Evolutionary conservation across 1,139 yeast genomes (phyloP).

Genomic region (Yamadazyma pseudoaaseri): DNA sequence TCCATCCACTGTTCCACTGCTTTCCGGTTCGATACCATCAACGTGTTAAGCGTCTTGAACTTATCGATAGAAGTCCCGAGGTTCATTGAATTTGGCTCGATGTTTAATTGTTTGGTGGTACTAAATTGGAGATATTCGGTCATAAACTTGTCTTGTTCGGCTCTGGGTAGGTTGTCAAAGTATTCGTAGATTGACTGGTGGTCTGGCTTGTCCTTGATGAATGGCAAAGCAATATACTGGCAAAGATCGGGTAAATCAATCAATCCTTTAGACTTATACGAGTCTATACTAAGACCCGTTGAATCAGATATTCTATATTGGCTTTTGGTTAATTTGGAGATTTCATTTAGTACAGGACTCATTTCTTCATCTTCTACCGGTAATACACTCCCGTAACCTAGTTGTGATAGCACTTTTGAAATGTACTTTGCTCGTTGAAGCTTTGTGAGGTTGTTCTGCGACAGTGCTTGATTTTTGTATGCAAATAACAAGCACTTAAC

Average conservation of each 20-base stretch:
- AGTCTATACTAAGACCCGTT: constrained; percentile 1
- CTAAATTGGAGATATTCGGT: constrained; percentile 24
- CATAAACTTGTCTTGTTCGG: constrained; percentile 19
- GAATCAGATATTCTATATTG: background rate
- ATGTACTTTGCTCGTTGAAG: constrained; percentile 1
- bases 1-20: constrained; percentile 10
- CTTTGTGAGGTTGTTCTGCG: background rate
- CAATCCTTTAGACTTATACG: constrained; percentile 7
- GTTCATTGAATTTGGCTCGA: constrained; percentile 8
- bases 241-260: constrained; percentile 9
- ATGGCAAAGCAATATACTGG: constrained; percentile 9
- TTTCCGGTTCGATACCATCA: background rate
- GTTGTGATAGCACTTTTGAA: constrained; percentile 1
- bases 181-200: constrained; percentile 12
- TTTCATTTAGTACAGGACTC: background rate
- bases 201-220: background rate
- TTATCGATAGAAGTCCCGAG: constrained; percentile 1
- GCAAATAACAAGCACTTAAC: constrained; percentile 10
- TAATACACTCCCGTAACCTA: background rate
- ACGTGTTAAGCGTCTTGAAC: background rate
- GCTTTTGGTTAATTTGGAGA: constrained; percentile 1
- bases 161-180: constrained; percentile 8
- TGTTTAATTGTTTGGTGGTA: constrained; percentile 16
- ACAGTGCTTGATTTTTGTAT: constrained; percentile 6
- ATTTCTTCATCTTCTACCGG: background rate